Percentiles rank a stretch among this genome's conserved stretches.
Evolutionary conservation across 805 yeast genomes (phyloP).

Genomic region (Candida ascalaphidarum): DNA sequence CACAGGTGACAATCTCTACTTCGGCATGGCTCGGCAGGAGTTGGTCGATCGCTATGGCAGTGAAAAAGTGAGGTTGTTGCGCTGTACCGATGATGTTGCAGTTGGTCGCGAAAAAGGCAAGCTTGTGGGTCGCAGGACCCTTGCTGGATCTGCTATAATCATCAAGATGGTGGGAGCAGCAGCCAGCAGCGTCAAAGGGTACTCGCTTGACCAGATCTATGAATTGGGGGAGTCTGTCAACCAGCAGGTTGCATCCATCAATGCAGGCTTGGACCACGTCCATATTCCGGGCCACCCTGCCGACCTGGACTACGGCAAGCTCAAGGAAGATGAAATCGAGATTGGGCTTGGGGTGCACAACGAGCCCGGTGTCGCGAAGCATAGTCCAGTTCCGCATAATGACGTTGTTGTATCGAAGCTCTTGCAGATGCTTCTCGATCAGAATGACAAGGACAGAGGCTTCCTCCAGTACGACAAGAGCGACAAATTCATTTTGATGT

Average conservation of each 20-base stretch:
- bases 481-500: slow-evolving; percentile 62
- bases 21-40: slow-evolving; percentile 85
- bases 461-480: slow-evolving; percentile 58
- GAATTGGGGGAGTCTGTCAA: slow-evolving; percentile 54
- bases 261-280: slow-evolving; percentile 83
- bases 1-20: slow-evolving; percentile 90
- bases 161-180: slow-evolving; percentile 84
- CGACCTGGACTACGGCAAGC: too few species aligned
- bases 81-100: slow-evolving; percentile 89
- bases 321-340: slow-evolving; percentile 66
- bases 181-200: slow-evolving; percentile 34
- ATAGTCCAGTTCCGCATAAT: slow-evolving; percentile 62
- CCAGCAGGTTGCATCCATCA: slow-evolving; percentile 70
- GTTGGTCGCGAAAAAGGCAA: slow-evolving; percentile 85
- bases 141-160: slow-evolving; percentile 84
- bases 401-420: slow-evolving; percentile 49
- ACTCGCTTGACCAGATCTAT: slow-evolving; percentile 41
- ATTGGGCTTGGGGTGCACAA: slow-evolving; percentile 95
- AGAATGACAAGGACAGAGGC: slow-evolving; percentile 66
- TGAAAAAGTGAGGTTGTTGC: slow-evolving; percentile 57
- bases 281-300: slow-evolving; percentile 90
- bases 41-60: slow-evolving; percentile 80
- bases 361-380: slow-evolving; percentile 79
- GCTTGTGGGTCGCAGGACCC: slow-evolving; percentile 88
- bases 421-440: slow-evolving; percentile 52